phyloP scores from a whole-genome alignment of 2,329 filamentous ascomycete genomes.

The Colletotrichum sp. region DNA sequence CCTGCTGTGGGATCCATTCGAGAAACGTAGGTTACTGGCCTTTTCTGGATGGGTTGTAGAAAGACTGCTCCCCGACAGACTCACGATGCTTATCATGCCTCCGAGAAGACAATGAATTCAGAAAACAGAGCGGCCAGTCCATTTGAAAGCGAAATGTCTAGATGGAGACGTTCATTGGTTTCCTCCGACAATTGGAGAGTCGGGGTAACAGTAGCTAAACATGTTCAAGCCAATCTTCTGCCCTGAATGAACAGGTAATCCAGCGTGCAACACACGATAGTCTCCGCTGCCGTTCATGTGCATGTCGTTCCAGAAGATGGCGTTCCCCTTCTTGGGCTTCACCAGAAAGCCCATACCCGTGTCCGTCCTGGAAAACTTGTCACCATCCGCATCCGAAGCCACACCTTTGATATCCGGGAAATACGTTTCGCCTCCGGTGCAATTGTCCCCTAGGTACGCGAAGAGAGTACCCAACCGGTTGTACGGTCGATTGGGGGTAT shows the following conservation, averaged over 20 bases:
- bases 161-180: not conserved
- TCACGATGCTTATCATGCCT: not conserved
- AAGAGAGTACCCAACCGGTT: not conserved
- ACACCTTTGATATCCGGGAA: not conserved
- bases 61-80: not conserved
- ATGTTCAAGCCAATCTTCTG: not conserved
- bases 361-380: not conserved
- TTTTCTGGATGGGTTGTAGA: not conserved
- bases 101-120: not conserved
- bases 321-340: not conserved
- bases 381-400: not conserved
- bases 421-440: not conserved
- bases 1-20: not conserved
- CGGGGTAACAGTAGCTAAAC: not conserved
- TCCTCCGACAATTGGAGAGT: not conserved
- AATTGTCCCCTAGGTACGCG: not conserved
- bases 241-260: not conserved
- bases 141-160: fast-evolving
- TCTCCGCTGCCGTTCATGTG: not conserved
- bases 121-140: not conserved
- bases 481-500: not conserved
- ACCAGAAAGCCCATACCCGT: not conserved
- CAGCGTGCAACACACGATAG: not conserved
- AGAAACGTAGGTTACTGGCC: fast-evolving
- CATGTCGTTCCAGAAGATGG: not conserved